phyloP scores from a whole-genome alignment of 2,329 filamentous ascomycete species.

The Venturia nashicola region DNA sequence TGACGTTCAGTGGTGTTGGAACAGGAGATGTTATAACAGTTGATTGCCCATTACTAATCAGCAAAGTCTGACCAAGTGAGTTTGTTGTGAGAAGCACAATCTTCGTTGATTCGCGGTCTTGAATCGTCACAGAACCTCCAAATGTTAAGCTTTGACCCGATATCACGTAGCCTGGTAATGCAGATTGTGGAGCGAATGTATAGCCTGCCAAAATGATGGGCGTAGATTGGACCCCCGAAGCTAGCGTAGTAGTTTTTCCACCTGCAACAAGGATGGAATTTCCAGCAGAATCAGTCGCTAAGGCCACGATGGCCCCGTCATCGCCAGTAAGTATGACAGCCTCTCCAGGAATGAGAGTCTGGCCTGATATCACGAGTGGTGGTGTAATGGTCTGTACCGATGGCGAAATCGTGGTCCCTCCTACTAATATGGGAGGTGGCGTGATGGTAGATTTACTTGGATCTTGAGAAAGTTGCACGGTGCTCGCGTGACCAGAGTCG shows the following conservation, averaged over 20 bases:
- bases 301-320: background rate
- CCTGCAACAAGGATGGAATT: background rate
- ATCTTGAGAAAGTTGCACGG: background rate
- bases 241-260: background rate
- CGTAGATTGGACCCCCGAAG: background rate
- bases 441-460: constrained; percentile 1
- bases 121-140: background rate
- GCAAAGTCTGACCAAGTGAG: background rate
- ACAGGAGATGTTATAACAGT: background rate
- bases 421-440: constrained; percentile 2
- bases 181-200: background rate
- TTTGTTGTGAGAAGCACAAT: background rate
- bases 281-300: background rate
- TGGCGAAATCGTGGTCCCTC: background rate
- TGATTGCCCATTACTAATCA: background rate
- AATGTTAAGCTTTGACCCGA: background rate
- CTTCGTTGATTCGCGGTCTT: background rate
- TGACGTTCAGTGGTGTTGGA: background rate
- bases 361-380: background rate
- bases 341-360: background rate
- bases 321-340: background rate
- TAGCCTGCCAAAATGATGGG: background rate
- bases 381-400: background rate
- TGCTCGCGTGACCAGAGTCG: background rate
- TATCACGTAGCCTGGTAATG: background rate